These are phyloP conservation scores for Kwoniella dejecticola DNA, from an alignment of 768 basidiomycete genomes.

Conservation along the genomic window DNA sequence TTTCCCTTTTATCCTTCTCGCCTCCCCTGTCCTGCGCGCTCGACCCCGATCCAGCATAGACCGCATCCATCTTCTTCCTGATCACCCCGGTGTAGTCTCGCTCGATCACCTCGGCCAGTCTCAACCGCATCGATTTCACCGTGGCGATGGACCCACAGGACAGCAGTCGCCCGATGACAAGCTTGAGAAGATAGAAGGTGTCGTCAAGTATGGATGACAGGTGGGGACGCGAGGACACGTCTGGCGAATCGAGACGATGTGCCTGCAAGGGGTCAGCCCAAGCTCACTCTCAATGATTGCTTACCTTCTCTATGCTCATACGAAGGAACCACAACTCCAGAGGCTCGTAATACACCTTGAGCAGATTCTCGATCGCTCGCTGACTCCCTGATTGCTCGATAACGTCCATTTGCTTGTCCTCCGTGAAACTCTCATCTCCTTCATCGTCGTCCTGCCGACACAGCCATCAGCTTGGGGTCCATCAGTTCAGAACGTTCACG, in stretches of 20 bases:
- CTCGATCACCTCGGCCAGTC: slow-evolving; percentile 74
- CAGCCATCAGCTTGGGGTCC: neutral
- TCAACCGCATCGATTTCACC: slow-evolving; percentile 65
- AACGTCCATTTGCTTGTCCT: slow-evolving; percentile 25
- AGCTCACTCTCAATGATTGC: slow-evolving; percentile 5
- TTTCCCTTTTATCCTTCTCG: slow-evolving; percentile 69
- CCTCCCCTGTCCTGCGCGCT: slow-evolving; percentile 59
- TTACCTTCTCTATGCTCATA: slow-evolving; percentile 81
- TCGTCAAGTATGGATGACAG: slow-evolving; percentile 67
- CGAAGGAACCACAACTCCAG: slow-evolving; percentile 90
- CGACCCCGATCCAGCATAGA: slow-evolving; percentile 63
- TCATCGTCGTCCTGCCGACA: slow-evolving; percentile 12
- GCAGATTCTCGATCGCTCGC: slow-evolving; percentile 66
- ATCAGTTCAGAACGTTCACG: slow-evolving; percentile 19
- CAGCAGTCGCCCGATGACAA: slow-evolving; percentile 73
- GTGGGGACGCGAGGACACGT: slow-evolving; percentile 65
- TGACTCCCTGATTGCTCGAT: slow-evolving; percentile 55
- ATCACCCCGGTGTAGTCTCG: slow-evolving; percentile 78
- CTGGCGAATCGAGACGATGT: slow-evolving; percentile 76
- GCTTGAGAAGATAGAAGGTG: slow-evolving; percentile 91
- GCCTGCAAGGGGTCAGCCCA: slow-evolving; percentile 64
- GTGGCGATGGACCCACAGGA: slow-evolving; percentile 71
- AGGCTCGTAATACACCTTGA: slow-evolving; percentile 77
- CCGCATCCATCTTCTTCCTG: slow-evolving; percentile 81
- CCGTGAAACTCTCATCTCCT: slow-evolving; percentile 8